A percentile compares a stretch with the other conserved stretches of the same genome.
phyloP scores from a whole-genome alignment of 2,329 filamentous ascomycete species.

The Trichoderma atrobrunneum region DNA sequence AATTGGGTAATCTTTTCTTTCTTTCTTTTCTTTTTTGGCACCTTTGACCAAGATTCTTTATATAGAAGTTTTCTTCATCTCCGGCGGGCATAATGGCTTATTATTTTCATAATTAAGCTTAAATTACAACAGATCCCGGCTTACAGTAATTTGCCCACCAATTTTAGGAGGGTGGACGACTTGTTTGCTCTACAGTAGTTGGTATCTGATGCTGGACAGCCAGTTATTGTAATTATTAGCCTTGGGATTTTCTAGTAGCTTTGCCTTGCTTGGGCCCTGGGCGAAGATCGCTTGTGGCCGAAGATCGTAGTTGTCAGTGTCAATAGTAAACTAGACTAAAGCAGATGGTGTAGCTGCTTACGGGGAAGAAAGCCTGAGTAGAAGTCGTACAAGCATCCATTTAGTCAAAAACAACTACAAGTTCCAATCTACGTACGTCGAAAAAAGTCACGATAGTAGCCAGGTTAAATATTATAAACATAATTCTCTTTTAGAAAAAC shows the following conservation, averaged over 20 bases:
- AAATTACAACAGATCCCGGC: not conserved
- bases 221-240: not conserved
- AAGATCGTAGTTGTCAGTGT: not conserved
- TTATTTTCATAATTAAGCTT: constrained; percentile 2
- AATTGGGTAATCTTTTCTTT: not conserved
- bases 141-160: not conserved
- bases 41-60: not conserved
- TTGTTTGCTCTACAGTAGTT: not conserved
- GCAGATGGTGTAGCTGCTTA: not conserved
- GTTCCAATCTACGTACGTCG: not conserved
- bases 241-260: not conserved
- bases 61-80: not conserved
- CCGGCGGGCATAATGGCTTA: not conserved
- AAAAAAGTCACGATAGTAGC: not conserved
- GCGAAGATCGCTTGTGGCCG: not conserved
- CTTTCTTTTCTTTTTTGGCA: not conserved
- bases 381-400: not conserved
- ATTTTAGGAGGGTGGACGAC: not conserved
- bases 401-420: not conserved
- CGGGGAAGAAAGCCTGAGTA: not conserved
- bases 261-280: not conserved
- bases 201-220: not conserved
- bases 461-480: not conserved
- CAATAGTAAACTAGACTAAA: not conserved
- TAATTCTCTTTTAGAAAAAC: not conserved